Base-by-base conservation (phyloP, 2,329 filamentous ascomycete species). In the Nannizzia gypsea region DNA sequence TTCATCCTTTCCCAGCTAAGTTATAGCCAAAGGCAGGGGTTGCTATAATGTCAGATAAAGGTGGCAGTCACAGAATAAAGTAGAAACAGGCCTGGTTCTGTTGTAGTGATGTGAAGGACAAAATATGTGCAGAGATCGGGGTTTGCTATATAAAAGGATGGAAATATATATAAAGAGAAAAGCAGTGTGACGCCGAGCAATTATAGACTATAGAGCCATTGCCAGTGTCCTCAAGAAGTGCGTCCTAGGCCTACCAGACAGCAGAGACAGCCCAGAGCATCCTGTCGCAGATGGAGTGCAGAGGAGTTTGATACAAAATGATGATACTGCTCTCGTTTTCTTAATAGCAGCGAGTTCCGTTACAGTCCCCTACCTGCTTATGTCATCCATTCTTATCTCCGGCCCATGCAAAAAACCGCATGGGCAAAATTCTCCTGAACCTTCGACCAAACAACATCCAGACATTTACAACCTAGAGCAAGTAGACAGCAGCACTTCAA, bases 101-200 rank as follows among this genome's bases (percentile, higher is more conserved):
- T 20, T 34, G 28, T 15, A 31, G 24, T 20, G 24, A 34, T 3
- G 50, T 34, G n/a, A 54, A 54, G 13, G 50, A 54, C 28, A 54
- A 28, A 31, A n/a, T 17, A 28, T 54, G 44, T 50, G 44, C 44
- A 24, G 44, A 50, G 20, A 50, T 26, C 44, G 44, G 22, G 26
- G 50, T n/a, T 34, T 15, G 15, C 20, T 54, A 34, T 54, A 54
- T 54, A 52, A 24, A 36, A 11, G 31, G 13, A 36, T 8, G 31
- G n/a, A 1, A 42, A 20, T 17, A 42, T 42, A 17, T 42, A n/a
- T 42, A 42, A n/a, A 42, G 15, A 42, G 31, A 36, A 36, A n/a
- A 42, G 38, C n/a, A 42, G n/a, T 54, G 50, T 54, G 50, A 26
- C 44, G 50, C 28, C 50, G 50, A 31, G 50, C 50, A 20, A 54